Conservation (phyloP, 495 filamentous ascomycete genomes). For the Chaetomium cochliodes region DNA sequence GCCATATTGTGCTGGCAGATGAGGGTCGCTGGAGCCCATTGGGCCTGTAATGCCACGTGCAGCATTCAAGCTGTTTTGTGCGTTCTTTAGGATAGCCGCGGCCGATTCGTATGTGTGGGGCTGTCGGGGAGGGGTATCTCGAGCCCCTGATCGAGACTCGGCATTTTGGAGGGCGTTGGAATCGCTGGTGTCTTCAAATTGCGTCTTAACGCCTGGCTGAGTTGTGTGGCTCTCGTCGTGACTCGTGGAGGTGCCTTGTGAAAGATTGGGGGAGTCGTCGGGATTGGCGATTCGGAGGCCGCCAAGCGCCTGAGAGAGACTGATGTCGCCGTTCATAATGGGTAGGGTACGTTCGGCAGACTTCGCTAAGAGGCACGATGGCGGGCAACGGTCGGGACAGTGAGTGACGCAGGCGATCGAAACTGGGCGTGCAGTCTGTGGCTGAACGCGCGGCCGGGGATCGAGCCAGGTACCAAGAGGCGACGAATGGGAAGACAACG, state of each 20-base stretch:
- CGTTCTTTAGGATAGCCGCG: conserved; percentile 36
- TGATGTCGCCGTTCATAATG: conserved; percentile 87
- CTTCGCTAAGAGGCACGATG: conserved; percentile 13
- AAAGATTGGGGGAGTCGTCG: conserved; percentile 67
- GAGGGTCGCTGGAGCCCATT: conserved; percentile 46
- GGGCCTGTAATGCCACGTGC: conserved; percentile 38
- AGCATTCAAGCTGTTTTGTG: conserved; percentile 36
- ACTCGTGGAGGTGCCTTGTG: conserved; percentile 45
- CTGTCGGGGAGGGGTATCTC: conserved; percentile 33
- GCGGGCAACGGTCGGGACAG: conserved; percentile 12
- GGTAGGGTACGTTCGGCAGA: conserved; percentile 12
- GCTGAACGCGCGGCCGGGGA: conserved; percentile 1
- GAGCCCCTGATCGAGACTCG: conserved; percentile 13
- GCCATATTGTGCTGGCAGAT: conserved; percentile 44
- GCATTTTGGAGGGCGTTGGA: conserved; percentile 11
- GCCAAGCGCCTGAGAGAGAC: conserved; percentile 87
- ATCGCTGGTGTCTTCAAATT: conserved; percentile 5
- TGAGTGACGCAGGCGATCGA: neutral
- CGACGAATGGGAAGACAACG: conserved; percentile 19
- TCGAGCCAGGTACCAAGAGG: conserved; percentile 4
- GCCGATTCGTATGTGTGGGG: conserved; percentile 42
- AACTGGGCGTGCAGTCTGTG: conserved; percentile 19
- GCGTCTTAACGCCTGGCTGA: conserved; percentile 12
- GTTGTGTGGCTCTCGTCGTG: conserved; percentile 27
- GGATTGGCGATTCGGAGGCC: conserved; percentile 97